Evolutionary conservation across 257 asterid genomes (phyloP).

Genomic region (Handroanthus guayacan): DNA sequence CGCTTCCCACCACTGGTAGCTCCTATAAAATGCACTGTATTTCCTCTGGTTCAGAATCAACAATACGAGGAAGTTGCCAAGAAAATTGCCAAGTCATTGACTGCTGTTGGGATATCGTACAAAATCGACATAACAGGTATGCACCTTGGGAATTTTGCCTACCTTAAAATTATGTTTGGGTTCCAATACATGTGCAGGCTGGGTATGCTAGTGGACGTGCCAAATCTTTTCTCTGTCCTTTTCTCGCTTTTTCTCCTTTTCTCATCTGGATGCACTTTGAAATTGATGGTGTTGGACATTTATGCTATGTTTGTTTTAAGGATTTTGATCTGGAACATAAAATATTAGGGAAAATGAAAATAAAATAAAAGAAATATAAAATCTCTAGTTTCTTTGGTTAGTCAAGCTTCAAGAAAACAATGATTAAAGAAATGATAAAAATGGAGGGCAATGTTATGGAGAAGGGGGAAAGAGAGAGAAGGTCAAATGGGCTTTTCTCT

Average conservation of each 20-base stretch:
- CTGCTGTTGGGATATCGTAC: constrained; percentile 74
- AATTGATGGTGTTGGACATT: background rate
- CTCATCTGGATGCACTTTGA: too few relatives aligned
- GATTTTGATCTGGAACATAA: too few relatives aligned
- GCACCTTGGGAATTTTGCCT: constrained; percentile 19
- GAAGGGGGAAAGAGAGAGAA: too few relatives aligned
- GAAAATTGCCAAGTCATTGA: constrained; percentile 63
- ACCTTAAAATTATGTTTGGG: background rate
- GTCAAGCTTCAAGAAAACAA: too few relatives aligned
- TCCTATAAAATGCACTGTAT: constrained; percentile 91
- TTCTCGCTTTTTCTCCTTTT: background rate
- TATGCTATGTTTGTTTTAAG: too few relatives aligned
- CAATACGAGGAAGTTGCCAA: constrained; percentile 77
- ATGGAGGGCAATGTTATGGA: too few relatives aligned
- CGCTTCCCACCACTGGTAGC: constrained; percentile 82
- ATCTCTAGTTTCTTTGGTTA: too few relatives aligned
- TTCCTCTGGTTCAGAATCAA: constrained; percentile 87
- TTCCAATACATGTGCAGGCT: background rate
- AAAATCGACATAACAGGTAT: constrained; percentile 88
- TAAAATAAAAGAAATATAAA: too few relatives aligned
- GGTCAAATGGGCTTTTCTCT: too few relatives aligned
- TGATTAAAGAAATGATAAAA: too few relatives aligned
- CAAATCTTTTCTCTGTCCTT: too few relatives aligned
- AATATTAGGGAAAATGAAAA: too few relatives aligned
- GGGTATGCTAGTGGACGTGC: background rate